A percentile compares a stretch with the other conserved stretches of the same genome.
Conservation (phyloP, 2,329 filamentous ascomycete species). For the Pseudogymnoascus destructans region DNA sequence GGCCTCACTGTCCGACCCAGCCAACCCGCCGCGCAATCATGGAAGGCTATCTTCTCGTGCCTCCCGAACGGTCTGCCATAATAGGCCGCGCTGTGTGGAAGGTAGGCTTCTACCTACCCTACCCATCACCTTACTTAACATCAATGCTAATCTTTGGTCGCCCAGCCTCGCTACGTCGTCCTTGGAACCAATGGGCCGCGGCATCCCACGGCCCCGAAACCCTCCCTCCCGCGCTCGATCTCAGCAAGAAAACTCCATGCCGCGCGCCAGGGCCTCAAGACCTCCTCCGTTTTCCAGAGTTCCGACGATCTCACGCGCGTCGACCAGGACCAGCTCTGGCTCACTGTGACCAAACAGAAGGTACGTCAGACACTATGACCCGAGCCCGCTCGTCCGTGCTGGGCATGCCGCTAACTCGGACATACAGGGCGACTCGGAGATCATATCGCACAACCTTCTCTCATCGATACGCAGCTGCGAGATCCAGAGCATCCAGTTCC, state of each 20-base stretch:
- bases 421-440: slow-evolving; percentile 26
- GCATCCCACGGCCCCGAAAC: slow-evolving; percentile 9
- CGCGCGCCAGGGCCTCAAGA: slow-evolving; percentile 18
- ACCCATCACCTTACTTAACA: slow-evolving; percentile 7
- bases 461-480: slow-evolving; percentile 25
- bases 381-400: neutral
- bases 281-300: slow-evolving; percentile 21
- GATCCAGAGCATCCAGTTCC: slow-evolving; percentile 44
- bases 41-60: slow-evolving; percentile 38
- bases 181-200: slow-evolving; percentile 33
- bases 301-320: slow-evolving; percentile 18
- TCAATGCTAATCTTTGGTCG: slow-evolving; percentile 7
- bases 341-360: slow-evolving; percentile 28
- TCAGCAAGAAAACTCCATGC: slow-evolving; percentile 10
- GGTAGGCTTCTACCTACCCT: slow-evolving; percentile 26
- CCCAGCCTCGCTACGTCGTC: slow-evolving; percentile 46
- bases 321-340: slow-evolving; percentile 18
- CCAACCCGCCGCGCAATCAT: slow-evolving; percentile 23
- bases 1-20: neutral
- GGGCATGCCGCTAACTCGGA: neutral
- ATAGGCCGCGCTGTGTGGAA: slow-evolving; percentile 41
- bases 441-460: slow-evolving; percentile 22
- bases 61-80: slow-evolving; percentile 39
- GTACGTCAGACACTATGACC: slow-evolving; percentile 16
- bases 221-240: slow-evolving; percentile 10